These are phyloP conservation scores for Aspergillus fischeri DNA, from an alignment of 2,329 filamentous ascomycete genomes.

Conservation along the genomic window DNA sequence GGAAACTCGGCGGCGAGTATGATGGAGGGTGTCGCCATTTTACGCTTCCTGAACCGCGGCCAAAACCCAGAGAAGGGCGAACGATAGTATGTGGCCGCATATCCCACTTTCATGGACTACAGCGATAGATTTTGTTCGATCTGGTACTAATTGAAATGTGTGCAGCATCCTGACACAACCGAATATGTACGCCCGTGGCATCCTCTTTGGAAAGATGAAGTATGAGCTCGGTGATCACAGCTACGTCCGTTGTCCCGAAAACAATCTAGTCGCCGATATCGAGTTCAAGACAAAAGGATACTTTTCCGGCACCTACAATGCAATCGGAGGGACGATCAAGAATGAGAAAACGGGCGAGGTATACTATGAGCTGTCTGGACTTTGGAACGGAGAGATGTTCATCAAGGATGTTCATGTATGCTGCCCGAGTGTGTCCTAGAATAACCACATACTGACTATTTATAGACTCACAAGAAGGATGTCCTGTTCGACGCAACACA, in stretches of 20 bases:
- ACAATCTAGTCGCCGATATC: conserved; percentile 80
- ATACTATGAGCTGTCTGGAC: conserved; percentile 84
- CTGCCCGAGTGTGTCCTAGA: not conserved
- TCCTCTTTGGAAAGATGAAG: conserved; percentile 98
- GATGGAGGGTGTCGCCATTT: conserved; percentile 93
- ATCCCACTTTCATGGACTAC: not conserved
- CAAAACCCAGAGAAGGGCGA: conserved; percentile 62
- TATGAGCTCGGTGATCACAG: conserved; percentile 97
- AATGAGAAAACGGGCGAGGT: conserved; percentile 80
- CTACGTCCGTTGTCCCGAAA: conserved; percentile 84
- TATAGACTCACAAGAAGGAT: conserved; percentile 80
- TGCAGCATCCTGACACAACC: conserved; percentile 85
- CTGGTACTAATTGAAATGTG: not conserved
- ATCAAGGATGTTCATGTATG: conserved; percentile 70
- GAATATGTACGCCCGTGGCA: conserved; percentile 98
- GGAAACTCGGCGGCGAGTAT: conserved; percentile 96
- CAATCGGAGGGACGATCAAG: conserved; percentile 86
- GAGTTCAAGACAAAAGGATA: conserved; percentile 99
- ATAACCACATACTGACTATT: conserved; percentile 6
- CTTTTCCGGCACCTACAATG: conserved; percentile 93
- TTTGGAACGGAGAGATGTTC: conserved; percentile 94
- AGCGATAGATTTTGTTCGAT: not conserved
- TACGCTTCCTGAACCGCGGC: conserved; percentile 76
- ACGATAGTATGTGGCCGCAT: conserved; percentile 67
- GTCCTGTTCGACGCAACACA: conserved; percentile 82